Base-by-base conservation (phyloP, 169 alveolate genomes). In the Plasmodium gonderi region DNA sequence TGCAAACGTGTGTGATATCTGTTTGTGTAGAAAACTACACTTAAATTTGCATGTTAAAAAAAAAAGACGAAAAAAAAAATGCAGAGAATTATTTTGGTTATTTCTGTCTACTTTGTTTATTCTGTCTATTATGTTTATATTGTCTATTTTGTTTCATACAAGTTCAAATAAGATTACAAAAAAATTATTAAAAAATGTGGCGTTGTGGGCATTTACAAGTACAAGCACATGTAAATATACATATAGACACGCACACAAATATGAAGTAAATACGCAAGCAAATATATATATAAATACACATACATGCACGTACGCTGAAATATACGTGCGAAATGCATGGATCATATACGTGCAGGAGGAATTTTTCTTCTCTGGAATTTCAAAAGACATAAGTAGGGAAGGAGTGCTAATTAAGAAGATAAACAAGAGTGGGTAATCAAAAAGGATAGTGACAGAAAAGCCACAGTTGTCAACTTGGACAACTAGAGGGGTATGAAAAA, bases 391-490 rank as follows among this genome's bases (percentile, higher is more conserved):
- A 49, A 49, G 29, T 49, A 23, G 65, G 65, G 17, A 26, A 26
- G 33, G 26, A 8, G n/a, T n/a, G n/a, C n/a, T n/a, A n/a, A n/a
- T n/a, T n/a, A n/a, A n/a, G n/a, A n/a, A n/a, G n/a, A n/a, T n/a
- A n/a, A n/a, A n/a, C n/a, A n/a, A n/a, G n/a, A n/a, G n/a, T n/a
- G n/a, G n/a, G n/a, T n/a, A n/a, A n/a, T n/a, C n/a, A n/a, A n/a
- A n/a, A 26, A 26, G 33, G 26, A 8, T 23, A 54, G 69, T 4
- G 26, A 31, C n/a, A 4, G 69, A 23, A 23, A 54, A n/a, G 23
- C 69, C 69, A 54, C 69, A 54, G 69, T 54, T 54, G 69, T 54
- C 69, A 54, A 54, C 23, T 31, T 54, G 69, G 69, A 54, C 69
- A 54, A 54, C 69, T 54, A 17, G 69, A 9, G 36, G 9, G 36